phyloP scores from a whole-genome alignment of 345 rosid species.

The Sisymbrium irio region DNA sequence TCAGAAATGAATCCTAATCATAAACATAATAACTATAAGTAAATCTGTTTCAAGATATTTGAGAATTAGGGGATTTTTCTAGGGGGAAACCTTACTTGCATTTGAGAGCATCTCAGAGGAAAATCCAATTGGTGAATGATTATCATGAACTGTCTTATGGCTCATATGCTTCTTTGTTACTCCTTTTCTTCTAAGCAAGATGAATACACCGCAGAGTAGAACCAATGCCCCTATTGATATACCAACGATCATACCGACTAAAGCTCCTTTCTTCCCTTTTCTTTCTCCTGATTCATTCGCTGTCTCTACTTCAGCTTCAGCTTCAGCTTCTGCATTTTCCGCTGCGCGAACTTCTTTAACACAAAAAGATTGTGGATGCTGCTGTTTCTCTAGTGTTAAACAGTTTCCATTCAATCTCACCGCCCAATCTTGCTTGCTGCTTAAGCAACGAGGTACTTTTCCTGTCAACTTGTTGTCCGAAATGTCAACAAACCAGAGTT shows the following conservation, averaged over 20 bases:
- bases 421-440: slow-evolving; percentile 21
- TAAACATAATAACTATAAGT: background rate
- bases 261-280: slow-evolving; percentile 39
- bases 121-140: slow-evolving; percentile 41
- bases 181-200: slow-evolving; percentile 41
- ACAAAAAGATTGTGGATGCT: slow-evolving; percentile 56
- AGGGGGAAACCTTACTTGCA: slow-evolving; percentile 48
- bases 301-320: slow-evolving; percentile 25
- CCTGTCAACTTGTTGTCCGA: slow-evolving; percentile 61
- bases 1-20: slow-evolving; percentile 70
- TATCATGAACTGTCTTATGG: slow-evolving; percentile 48
- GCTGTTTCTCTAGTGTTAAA: slow-evolving; percentile 45
- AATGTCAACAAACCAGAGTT: slow-evolving; percentile 54
- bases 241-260: slow-evolving; percentile 44
- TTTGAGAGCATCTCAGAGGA: slow-evolving; percentile 52
- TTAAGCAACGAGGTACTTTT: slow-evolving; percentile 56
- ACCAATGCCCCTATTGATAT: slow-evolving; percentile 35
- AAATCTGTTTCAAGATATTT: background rate
- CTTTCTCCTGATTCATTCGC: slow-evolving; percentile 29
- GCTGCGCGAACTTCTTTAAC: slow-evolving; percentile 30
- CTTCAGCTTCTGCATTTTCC: slow-evolving; percentile 16
- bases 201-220: slow-evolving; percentile 38
- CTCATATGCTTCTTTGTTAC: slow-evolving; percentile 50
- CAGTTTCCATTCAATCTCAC: slow-evolving; percentile 56
- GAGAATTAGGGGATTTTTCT: background rate